Evolutionary conservation across 805 yeast genomes (phyloP), one percentile per base, ranked within the genome.

Genomic region (Wickerhamiella kurtzmanii): DNA sequence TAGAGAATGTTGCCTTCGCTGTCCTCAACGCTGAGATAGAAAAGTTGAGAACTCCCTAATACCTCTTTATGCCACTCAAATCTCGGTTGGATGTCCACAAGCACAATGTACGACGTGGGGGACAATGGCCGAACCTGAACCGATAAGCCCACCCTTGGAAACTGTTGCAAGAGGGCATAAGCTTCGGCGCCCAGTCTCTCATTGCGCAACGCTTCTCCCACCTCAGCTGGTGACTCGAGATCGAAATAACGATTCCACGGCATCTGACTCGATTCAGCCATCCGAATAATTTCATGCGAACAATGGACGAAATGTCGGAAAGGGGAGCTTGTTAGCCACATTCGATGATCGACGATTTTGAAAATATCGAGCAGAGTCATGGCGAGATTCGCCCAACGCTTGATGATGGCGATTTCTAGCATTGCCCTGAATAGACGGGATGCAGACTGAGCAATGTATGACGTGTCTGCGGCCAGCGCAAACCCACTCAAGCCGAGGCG

Each of bases 381-480:
- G 0, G 94, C 69, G 13, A 82, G 61, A 18, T 68, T 60, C 0
- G 95, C 72, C 94, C 95, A 87, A 9, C 73, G 72, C 53, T 79
- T 82, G 45, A 72, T 69, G 41, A 83, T 54, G 8, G 83, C 74
- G 32, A 92, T 75, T 58, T 89, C 96, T 60, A 74, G 78, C 52
- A 94, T 73, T 0, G 97, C 96, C 48, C 96, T 67, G 47, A 88
- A 68, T 36, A 92, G 63, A 59, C 99, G 73, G 2, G 94, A 89
- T 1, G 96, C 96, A 37, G 94, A 85, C 62, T 92, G 97, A 0
- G 92, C 82, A 37, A 92, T 77, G 60, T 84, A 92, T 2, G 85
- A 72, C 95, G 88, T 86, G 66, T 92, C 99, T 0, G 95, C 78
- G 73, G 82, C 77, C 50, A 94, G 64, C 0, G 96, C 96, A 66